Evolutionary conservation across 2,329 filamentous ascomycete genomes (phyloP), one percentile per base, ranked within the genome.

Genomic region (Penicillium sp.): DNA sequence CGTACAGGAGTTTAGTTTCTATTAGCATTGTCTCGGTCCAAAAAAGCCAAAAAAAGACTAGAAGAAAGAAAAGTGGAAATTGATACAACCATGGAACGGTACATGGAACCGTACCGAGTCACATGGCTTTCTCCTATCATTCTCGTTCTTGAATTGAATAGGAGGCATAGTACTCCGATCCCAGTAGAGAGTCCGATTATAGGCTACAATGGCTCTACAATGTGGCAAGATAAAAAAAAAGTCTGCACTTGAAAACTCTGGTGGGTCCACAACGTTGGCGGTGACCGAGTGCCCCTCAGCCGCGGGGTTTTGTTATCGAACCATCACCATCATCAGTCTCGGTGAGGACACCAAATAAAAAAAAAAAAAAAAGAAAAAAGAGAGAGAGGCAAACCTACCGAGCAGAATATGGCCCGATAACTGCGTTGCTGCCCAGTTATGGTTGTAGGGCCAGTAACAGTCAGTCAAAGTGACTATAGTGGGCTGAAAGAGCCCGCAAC

Each of bases 381-480:
- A 20, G 4, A 20, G 4, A 20, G 18, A 4, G 18, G 29, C 45
- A 46, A 55, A 48, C 39, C n/a, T 34, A 43, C 28, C 23, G 28
- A 45, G 28, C 24, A 29, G 29, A 38, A 40, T 34, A 35, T 52
- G 43, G 54, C 50, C 48, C 54, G 53, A 56, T 51, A 46, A 52
- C 57, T 66, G 64, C 61, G 62, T 69, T 67, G 66, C 65, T 69
- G 66, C 66, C 66, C 66, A 68, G 66, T 57, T 49, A 54, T 45
- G 35, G 47, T 50, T 46, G 45, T 36, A 22, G 38, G 7, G 32
- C 32, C 38, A n/a, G n/a, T n/a, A n/a, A n/a, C n/a, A n/a, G n/a
- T n/a, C 32, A 41, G 28, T 26, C 24, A 34, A 13, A 39, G 39
- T 18, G 27, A 37, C 14, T 26, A 45, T 42, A 47, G 49, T 50